These are phyloP conservation scores for Hyparrhenia diplandra DNA, from an alignment of 176 grass and related monocot genomes.

Conservation along the genomic window DNA sequence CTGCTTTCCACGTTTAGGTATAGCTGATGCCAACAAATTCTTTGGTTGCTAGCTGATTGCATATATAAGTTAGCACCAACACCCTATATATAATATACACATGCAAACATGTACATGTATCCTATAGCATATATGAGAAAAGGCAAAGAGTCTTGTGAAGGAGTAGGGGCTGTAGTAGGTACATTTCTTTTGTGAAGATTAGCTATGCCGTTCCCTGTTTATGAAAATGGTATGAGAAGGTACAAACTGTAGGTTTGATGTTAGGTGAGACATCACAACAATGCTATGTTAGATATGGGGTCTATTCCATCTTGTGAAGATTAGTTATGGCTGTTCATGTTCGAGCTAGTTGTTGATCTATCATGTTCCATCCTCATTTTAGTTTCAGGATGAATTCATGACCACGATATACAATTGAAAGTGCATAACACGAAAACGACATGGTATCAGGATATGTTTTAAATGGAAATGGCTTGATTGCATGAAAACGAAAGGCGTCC, in stretches of 20 bases:
- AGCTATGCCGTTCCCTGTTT: neutral
- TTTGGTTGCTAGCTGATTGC: neutral
- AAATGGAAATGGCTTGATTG: slow-evolving; percentile 1
- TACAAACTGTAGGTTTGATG: neutral
- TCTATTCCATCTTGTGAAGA: slow-evolving; percentile 23
- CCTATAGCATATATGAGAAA: neutral
- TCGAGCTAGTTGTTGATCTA: neutral
- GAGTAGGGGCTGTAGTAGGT: neutral
- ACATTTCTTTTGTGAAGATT: neutral
- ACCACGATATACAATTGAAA: neutral
- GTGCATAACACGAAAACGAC: neutral
- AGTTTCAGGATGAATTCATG: neutral
- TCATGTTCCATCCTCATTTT: neutral
- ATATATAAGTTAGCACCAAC: neutral
- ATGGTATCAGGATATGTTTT: neutral
- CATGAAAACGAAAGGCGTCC: slow-evolving; percentile 1
- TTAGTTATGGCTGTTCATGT: slow-evolving; percentile 16
- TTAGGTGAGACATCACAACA: slow-evolving; percentile 32
- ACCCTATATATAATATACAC: neutral
- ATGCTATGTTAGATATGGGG: slow-evolving; percentile 27
- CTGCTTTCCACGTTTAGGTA: neutral
- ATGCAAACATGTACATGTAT: neutral
- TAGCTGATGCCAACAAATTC: neutral
- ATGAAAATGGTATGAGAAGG: slow-evolving; percentile 17
- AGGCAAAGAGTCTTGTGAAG: neutral